Conservation (phyloP, 1,284 basidiomycete species). For the Malassezia restricta region DNA sequence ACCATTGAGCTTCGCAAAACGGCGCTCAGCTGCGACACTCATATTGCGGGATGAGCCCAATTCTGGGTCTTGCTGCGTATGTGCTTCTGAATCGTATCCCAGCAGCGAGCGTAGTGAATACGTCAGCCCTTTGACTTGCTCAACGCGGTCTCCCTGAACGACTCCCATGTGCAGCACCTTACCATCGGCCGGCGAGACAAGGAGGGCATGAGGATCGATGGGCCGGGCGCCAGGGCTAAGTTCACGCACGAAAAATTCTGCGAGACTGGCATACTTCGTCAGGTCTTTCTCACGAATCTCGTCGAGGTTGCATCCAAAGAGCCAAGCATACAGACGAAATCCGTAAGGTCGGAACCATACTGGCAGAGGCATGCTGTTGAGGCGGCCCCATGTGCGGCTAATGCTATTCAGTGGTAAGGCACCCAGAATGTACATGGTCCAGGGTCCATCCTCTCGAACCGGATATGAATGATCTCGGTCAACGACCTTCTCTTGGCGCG, state of each 20-base stretch:
- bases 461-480: constrained; percentile 52
- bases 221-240: constrained; percentile 71
- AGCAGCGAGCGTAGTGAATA: constrained; percentile 88
- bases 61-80: constrained; percentile 22
- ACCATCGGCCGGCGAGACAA: constrained; percentile 90
- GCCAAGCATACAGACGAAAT: constrained; percentile 67
- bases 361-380: constrained; percentile 70
- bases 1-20: constrained; percentile 92
- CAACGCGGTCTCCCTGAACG: constrained; percentile 67
- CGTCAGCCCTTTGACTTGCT: constrained; percentile 92
- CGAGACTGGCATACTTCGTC: constrained; percentile 64
- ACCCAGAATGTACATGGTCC: constrained; percentile 92
- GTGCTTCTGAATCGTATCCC: constrained; percentile 16
- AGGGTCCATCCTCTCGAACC: constrained; percentile 71
- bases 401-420: constrained; percentile 85
- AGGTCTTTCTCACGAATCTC: constrained; percentile 75
- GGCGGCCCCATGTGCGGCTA: constrained; percentile 87
- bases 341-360: constrained; percentile 85
- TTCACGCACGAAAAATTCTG: constrained; percentile 87
- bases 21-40: constrained; percentile 62
- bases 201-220: constrained; percentile 57
- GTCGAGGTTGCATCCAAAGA: constrained; percentile 86
- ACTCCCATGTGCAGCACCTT: constrained; percentile 82
- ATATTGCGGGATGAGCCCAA: constrained; percentile 46
- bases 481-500: constrained; percentile 47